Evolutionary conservation across 2,329 filamentous ascomycete species (phyloP).

Genomic region (Dichotomopilus funicola): DNA sequence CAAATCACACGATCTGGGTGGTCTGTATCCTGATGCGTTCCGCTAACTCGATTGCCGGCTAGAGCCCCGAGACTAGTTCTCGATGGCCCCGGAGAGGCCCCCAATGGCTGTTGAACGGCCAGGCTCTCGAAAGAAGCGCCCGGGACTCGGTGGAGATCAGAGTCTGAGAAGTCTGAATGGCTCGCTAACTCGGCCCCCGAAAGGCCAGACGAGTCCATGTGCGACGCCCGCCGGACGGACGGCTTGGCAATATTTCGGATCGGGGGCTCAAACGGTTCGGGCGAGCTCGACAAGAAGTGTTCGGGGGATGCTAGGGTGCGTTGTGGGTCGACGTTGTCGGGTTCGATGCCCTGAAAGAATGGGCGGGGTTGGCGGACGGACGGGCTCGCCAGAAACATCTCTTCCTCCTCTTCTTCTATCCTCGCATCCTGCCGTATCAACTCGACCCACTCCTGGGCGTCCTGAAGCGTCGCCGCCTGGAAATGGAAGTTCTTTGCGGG

Average conservation of each 20-base stretch:
- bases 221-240: conserved; percentile 48
- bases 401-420: conserved; percentile 83
- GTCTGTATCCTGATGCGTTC: conserved; percentile 52
- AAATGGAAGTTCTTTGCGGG: conserved; percentile 88
- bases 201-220: conserved; percentile 58
- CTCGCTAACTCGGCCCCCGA: conserved; percentile 65
- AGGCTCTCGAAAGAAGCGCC: conserved; percentile 49
- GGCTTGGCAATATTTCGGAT: conserved; percentile 28
- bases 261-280: conserved; percentile 46
- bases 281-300: conserved; percentile 50
- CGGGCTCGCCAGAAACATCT: conserved; percentile 68
- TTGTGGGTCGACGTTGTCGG: conserved; percentile 11
- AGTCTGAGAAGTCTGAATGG: conserved; percentile 82
- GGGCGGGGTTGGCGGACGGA: conserved; percentile 42
- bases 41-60: conserved; percentile 59
- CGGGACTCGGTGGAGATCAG: conserved; percentile 43
- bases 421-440: conserved; percentile 72
- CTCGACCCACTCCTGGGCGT: conserved; percentile 82
- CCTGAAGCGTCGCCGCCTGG: conserved; percentile 64
- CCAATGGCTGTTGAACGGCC: conserved; percentile 33
- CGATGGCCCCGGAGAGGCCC: conserved; percentile 26
- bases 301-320: conserved; percentile 32
- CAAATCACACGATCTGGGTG: conserved; percentile 86
- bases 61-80: conserved; percentile 34
- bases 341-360: conserved; percentile 26